Conservation (phyloP, 129 eudicot genomes). For the Escallonia rubra region DNA sequence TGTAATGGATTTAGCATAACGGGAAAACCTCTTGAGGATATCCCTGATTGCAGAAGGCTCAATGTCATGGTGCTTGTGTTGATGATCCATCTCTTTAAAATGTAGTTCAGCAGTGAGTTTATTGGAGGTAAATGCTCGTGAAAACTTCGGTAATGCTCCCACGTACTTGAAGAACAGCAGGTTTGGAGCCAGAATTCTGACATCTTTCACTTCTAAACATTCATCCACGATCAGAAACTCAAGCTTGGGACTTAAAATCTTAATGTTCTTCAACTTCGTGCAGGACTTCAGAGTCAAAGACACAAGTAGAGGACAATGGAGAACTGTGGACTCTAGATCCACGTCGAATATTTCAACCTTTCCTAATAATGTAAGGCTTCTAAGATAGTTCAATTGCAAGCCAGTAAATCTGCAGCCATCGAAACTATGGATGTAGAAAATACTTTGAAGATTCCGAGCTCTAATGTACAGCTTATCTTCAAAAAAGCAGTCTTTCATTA, state of each 20-base stretch:
- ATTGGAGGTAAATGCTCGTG: neutral
- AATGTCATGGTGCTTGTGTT: neutral
- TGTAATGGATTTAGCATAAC: neutral
- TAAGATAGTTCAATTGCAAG: neutral
- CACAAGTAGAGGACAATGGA: neutral
- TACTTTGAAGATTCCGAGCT: neutral
- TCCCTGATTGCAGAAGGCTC: neutral
- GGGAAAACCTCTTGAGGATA: conserved; percentile 1
- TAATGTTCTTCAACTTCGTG: neutral
- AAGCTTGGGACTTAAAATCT: neutral
- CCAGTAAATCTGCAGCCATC: neutral
- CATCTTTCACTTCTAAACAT: neutral
- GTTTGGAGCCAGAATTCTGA: neutral
- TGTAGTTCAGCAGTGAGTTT: conserved; percentile 1
- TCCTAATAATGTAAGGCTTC: neutral
- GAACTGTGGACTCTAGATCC: neutral
- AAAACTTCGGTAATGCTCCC: neutral
- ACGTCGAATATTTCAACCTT: neutral
- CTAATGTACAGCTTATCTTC: neutral
- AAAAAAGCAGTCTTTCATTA: neutral
- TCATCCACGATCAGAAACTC: neutral
- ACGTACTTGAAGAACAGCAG: conserved; percentile 8
- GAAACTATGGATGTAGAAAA: neutral
- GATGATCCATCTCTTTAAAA: neutral
- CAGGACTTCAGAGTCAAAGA: neutral